Percentiles rank a stretch among this genome's conserved stretches.
These are phyloP conservation scores for Alternaria ventricosa DNA, from an alignment of 2,329 filamentous ascomycete genomes.

Conservation along the genomic window DNA sequence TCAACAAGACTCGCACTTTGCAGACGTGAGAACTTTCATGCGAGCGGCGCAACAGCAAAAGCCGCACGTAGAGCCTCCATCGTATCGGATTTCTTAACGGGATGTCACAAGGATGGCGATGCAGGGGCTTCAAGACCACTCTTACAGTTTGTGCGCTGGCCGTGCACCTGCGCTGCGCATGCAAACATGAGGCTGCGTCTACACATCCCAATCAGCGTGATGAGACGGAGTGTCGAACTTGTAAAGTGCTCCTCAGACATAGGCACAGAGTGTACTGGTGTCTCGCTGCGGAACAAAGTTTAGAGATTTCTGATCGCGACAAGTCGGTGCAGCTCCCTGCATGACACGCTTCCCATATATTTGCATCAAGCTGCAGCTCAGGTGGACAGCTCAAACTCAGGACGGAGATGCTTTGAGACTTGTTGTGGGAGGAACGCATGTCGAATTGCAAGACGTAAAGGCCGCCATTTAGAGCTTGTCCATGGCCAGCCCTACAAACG, in stretches of 20 bases:
- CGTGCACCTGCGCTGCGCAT: neutral
- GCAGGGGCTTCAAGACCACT: neutral
- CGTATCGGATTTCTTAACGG: neutral
- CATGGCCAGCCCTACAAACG: neutral
- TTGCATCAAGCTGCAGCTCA: neutral
- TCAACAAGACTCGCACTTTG: conserved; percentile 4
- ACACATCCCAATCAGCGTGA: neutral
- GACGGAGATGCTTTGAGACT: neutral
- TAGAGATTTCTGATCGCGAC: neutral
- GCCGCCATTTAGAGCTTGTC: neutral
- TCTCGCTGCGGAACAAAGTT: neutral
- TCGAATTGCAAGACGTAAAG: neutral
- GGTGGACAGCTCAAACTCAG: neutral
- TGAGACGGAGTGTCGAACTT: neutral
- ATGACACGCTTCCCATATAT: neutral
- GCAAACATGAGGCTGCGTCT: neutral
- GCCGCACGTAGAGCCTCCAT: neutral
- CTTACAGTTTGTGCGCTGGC: neutral
- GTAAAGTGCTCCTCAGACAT: neutral
- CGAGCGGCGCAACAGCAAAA: neutral
- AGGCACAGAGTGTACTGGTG: neutral
- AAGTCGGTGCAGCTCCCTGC: neutral
- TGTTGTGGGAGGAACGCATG: neutral
- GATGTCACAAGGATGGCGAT: neutral
- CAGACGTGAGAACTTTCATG: neutral